A percentile compares a stretch with the other conserved stretches of the same genome.
Conservation (phyloP, 352 stramenopile genomes). For the Albugo laibachii region DNA sequence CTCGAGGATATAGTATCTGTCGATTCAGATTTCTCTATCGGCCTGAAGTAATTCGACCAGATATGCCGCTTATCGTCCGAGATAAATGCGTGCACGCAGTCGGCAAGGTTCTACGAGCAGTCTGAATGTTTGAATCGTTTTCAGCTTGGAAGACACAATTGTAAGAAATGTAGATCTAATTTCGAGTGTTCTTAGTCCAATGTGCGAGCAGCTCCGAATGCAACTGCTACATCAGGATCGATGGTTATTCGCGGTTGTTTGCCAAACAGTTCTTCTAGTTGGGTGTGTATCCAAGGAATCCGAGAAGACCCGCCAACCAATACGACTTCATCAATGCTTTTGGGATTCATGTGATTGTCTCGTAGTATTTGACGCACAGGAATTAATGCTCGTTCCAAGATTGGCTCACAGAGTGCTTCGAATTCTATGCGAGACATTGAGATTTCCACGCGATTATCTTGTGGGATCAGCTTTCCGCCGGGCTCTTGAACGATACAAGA, state of each 20-base stretch:
- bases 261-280: conserved; percentile 25
- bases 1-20: conserved; percentile 16
- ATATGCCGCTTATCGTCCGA: conserved; percentile 52
- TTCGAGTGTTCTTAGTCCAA: conserved; percentile 17
- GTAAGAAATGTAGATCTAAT: not conserved
- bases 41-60: conserved; percentile 60
- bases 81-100: conserved; percentile 46
- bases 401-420: conserved; percentile 18
- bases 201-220: conserved; percentile 31
- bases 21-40: conserved; percentile 79
- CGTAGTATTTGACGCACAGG: conserved; percentile 29
- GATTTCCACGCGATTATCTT: conserved; percentile 3
- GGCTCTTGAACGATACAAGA: conserved; percentile 13
- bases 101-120: conserved; percentile 35
- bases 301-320: conserved; percentile 32
- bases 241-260: conserved; percentile 26
- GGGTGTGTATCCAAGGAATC: conserved; percentile 29
- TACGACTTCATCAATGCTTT: conserved; percentile 34
- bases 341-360: conserved; percentile 29
- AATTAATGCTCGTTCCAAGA: conserved; percentile 33
- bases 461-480: not conserved
- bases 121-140: conserved; percentile 2
- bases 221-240: conserved; percentile 45
- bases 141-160: too few species aligned
- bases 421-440: conserved; percentile 22